Percentiles rank a stretch among this genome's conserved stretches.
These are phyloP conservation scores for Gaeumannomyces sp. DNA, from an alignment of 2,329 filamentous ascomycete genomes.

Conservation along the genomic window DNA sequence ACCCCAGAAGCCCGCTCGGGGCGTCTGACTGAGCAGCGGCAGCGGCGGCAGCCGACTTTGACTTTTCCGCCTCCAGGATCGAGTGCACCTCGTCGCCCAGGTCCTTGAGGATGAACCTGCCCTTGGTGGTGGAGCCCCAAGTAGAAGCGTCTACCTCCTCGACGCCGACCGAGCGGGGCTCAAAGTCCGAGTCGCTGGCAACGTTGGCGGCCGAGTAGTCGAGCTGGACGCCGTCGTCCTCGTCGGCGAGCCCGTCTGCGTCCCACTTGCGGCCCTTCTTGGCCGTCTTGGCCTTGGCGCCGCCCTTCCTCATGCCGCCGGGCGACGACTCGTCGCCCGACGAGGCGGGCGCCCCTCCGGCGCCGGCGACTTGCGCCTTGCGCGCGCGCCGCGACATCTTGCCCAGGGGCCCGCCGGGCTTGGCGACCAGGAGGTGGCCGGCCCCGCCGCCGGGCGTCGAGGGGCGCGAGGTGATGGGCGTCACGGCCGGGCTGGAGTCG, in stretches of 20 bases:
- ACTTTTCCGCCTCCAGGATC: slow-evolving; percentile 77
- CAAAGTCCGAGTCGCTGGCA: slow-evolving; percentile 46
- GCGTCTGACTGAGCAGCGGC: slow-evolving; percentile 37
- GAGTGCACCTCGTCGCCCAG: slow-evolving; percentile 88
- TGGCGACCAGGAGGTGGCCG: slow-evolving; percentile 59
- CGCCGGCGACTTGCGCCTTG: slow-evolving; percentile 39
- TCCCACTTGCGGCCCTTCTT: slow-evolving; percentile 94
- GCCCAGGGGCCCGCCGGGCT: slow-evolving; percentile 59
- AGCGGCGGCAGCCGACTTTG: slow-evolving; percentile 42
- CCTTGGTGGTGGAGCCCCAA: slow-evolving; percentile 84
- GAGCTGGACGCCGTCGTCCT: slow-evolving; percentile 70
- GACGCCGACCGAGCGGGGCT: slow-evolving; percentile 51
- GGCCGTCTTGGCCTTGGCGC: slow-evolving; percentile 48
- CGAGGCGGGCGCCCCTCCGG: slow-evolving; percentile 53
- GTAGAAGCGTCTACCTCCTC: slow-evolving; percentile 71
- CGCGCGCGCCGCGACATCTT: slow-evolving; percentile 78
- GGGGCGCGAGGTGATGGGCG: slow-evolving; percentile 73
- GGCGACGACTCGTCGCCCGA: slow-evolving; percentile 73
- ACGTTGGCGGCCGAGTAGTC: slow-evolving; percentile 75
- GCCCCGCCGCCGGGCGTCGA: slow-evolving; percentile 60
- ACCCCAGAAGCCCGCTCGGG: slow-evolving; percentile 64
- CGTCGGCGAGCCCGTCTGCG: slow-evolving; percentile 78
- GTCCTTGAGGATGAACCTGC: slow-evolving; percentile 90
- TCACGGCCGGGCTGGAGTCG: slow-evolving; percentile 63
- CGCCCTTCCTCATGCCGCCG: background rate